Evolutionary conservation across 73 alveolate genomes (phyloP).

Genomic region (Uronychia binucleata): DNA sequence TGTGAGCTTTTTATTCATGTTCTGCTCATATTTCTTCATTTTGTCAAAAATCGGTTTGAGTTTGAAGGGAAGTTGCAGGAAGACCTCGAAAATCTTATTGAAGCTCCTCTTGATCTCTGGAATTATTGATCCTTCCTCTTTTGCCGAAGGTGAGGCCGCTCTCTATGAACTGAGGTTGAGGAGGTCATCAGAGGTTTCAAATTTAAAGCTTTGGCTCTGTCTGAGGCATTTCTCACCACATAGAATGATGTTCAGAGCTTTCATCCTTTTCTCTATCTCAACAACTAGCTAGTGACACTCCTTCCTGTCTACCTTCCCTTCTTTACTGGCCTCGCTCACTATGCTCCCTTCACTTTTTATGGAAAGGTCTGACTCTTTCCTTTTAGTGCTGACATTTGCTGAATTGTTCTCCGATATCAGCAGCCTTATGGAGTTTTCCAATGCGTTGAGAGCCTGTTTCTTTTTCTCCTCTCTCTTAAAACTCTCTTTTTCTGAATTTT

Average conservation of each 20-base stretch:
- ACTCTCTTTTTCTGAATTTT: no score
- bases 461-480: no score
- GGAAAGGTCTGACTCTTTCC: neutral
- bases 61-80: slow-evolving; percentile 23
- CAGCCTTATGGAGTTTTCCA: neutral
- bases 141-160: neutral
- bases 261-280: slow-evolving; percentile 51
- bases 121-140: neutral
- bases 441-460: neutral
- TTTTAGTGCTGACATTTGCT: no score
- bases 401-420: neutral
- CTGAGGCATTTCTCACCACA: neutral
- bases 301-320: slow-evolving; percentile 41
- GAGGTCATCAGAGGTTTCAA: no score
- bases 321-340: slow-evolving; percentile 7
- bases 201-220: neutral
- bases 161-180: neutral
- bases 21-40: slow-evolving; percentile 28
- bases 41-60: slow-evolving; percentile 44
- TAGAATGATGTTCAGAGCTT: slow-evolving; percentile 25
- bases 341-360: neutral
- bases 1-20: slow-evolving; percentile 1
- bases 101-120: slow-evolving; percentile 9
- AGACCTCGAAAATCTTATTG: slow-evolving; percentile 14
- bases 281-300: slow-evolving; percentile 28